Percentiles rank a stretch among this genome's conserved stretches.
Evolutionary conservation across 176 grass and related monocot species (phyloP).

Genomic region (Phoenix dactylifera): DNA sequence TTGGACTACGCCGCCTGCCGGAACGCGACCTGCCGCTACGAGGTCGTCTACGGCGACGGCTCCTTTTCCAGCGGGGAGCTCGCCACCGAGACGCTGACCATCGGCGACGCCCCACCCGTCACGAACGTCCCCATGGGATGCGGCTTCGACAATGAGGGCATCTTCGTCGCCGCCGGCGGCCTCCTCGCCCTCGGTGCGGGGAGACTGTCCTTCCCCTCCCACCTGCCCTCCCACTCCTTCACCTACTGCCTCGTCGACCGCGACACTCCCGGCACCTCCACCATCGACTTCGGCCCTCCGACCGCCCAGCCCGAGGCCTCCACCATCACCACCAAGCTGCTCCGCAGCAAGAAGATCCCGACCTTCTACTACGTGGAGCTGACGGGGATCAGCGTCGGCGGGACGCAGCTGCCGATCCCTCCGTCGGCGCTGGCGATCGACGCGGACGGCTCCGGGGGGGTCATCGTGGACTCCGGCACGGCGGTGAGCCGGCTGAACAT

Average conservation of each 20-base stretch:
- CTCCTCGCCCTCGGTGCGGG: constrained; percentile 41
- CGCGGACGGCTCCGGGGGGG: constrained; percentile 16
- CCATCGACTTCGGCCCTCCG: constrained; percentile 31
- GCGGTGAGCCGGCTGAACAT: constrained; percentile 43
- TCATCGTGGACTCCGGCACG: constrained; percentile 55
- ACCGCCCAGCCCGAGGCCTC: constrained; percentile 11
- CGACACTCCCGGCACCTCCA: constrained; percentile 8
- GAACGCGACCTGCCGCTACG: constrained; percentile 30
- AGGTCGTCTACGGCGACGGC: constrained; percentile 32
- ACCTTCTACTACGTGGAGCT: constrained; percentile 51
- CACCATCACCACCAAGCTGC: constrained; percentile 21
- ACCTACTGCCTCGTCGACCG: constrained; percentile 49
- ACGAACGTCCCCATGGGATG: constrained; percentile 32
- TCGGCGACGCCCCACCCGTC: constrained; percentile 28
- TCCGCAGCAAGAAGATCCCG: constrained; percentile 13
- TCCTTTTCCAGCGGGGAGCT: constrained; percentile 30
- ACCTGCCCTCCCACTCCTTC: constrained; percentile 39
- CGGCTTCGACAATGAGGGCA: constrained; percentile 29
- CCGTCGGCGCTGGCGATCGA: neutral
- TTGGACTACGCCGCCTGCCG: constrained; percentile 27
- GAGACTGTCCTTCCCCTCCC: constrained; percentile 30
- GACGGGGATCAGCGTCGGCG: constrained; percentile 34
- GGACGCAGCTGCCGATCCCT: neutral
- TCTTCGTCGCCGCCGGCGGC: constrained; percentile 23
- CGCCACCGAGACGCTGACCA: constrained; percentile 34